Percentiles rank a stretch among this genome's conserved stretches.
These are phyloP conservation scores for Entrophospora sp. DNA, from an alignment of 192 early-diverging fungal species.

Conservation along the genomic window DNA sequence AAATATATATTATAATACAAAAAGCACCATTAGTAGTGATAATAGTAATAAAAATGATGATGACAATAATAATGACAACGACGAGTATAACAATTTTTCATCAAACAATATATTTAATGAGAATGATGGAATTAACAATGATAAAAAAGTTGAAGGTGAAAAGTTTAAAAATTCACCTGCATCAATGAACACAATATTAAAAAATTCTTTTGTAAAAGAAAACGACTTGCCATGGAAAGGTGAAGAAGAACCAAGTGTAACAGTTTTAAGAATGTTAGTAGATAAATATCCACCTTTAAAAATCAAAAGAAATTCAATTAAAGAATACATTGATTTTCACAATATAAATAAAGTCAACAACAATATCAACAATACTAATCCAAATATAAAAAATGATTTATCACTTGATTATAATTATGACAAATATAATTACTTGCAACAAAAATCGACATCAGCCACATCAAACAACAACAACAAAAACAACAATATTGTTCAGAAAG, in stretches of 20 bases:
- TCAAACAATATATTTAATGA: no score
- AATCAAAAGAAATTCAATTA: slow-evolving; percentile 18
- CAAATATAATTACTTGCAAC: background rate
- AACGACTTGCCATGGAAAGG: slow-evolving; percentile 24
- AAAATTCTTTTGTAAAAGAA: slow-evolving; percentile 5
- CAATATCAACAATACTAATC: background rate
- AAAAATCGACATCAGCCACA: background rate
- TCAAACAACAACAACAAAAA: background rate
- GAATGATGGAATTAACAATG: no score
- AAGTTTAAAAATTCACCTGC: background rate
- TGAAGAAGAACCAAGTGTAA: slow-evolving; percentile 18
- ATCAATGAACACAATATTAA: slow-evolving; percentile 9
- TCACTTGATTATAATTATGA: background rate
- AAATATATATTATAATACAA: no score
- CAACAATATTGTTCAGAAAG: background rate
- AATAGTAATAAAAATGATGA: no score
- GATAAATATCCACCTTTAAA: slow-evolving; percentile 28
- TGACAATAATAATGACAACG: no score
- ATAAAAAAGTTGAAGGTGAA: background rate
- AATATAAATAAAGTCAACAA: background rate
- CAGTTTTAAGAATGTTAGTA: slow-evolving; percentile 24
- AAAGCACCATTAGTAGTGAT: no score
- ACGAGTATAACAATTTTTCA: no score
- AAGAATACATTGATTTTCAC: slow-evolving; percentile 2
- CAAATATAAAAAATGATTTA: no score